Evolutionary conservation across 2,329 filamentous ascomycete species (phyloP), one percentile per base, ranked within the genome.

Genomic region (Metarhizium humberi): DNA sequence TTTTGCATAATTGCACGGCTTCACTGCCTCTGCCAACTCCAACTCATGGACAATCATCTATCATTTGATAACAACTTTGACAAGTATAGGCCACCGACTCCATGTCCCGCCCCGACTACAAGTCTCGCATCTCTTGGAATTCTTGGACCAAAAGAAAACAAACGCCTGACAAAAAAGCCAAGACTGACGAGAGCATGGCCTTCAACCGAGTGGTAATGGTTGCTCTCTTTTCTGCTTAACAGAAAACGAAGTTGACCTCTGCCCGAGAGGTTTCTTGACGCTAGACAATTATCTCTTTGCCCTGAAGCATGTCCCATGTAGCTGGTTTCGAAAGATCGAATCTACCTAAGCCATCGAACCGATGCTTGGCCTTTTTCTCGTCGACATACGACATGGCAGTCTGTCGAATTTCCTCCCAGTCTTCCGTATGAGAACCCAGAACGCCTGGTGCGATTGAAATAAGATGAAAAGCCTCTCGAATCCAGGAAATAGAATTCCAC

Each of bases 321-420:
- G 56, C 51, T 13, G 51, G 45, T n/a, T 45, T 57, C 13, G 54
- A 43, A 16, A 49, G 48, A 34, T 57, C 54, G 40, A 51, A 55
- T 30, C 50, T 30, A 18, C 53, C 53, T 36, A 57, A 29, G 25
- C 56, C 56, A 20, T 57, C 56, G 7, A 51, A 57, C 8, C 56
- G 54, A 51, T 57, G 56, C 6, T 32, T 47, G 18, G 54, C 46
- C 38, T 57, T 57, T 46, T 57, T 57, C 20, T 50, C 8, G 16
- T 57, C 54, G 29, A 57, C 48, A 51, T 57, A 57, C 34, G 52
- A 56, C 56, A 57, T 56, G 34, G 51, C 48, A 25, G 46, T 50
- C 30, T 54, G 53, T 45, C 56, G 53, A 50, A 57, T 57, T 13
- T 32, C 54, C 3, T 50, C 47, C 56, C 56, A 57, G 29, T 54